Conservation (phyloP, 1,139 yeast species). For the Schizosaccharomyces versatilis region DNA sequence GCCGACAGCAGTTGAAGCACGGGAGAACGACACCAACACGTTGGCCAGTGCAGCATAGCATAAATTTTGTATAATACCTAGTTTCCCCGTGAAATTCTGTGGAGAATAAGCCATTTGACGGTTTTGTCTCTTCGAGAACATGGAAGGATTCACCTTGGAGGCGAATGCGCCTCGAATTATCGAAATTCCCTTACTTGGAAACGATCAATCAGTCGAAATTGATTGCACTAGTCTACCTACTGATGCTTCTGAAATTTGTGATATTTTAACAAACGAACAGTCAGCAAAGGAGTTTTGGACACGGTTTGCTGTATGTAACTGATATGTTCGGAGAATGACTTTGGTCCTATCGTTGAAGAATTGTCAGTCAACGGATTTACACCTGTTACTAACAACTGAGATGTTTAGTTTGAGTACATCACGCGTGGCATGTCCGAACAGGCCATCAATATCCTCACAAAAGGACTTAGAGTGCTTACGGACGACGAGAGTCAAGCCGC, state of each 20-base stretch:
- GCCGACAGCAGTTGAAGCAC: too few species aligned
- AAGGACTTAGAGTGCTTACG: slow-evolving; percentile 29
- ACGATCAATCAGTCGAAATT: slow-evolving; percentile 24
- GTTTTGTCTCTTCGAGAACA: not conserved
- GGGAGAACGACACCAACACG: too few species aligned
- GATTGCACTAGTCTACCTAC: slow-evolving; percentile 59
- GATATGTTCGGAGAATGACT: too few species aligned
- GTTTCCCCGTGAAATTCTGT: too few species aligned
- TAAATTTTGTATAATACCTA: too few species aligned
- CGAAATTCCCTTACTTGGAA: slow-evolving; percentile 1
- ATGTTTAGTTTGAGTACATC: slow-evolving; percentile 40
- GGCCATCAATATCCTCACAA: slow-evolving; percentile 39
- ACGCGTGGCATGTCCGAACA: slow-evolving; percentile 36
- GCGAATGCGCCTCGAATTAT: not conserved
- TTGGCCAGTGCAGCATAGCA: too few species aligned
- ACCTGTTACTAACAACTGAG: not conserved
- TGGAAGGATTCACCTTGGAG: slow-evolving; percentile 1
- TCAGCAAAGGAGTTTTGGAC: slow-evolving; percentile 60
- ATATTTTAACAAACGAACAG: slow-evolving; percentile 55
- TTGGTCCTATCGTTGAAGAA: not conserved
- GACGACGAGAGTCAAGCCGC: not conserved
- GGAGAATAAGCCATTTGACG: too few species aligned
- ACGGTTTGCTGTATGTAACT: slow-evolving; percentile 3
- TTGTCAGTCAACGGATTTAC: not conserved
- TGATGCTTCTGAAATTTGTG: slow-evolving; percentile 63